phyloP scores from a whole-genome alignment of 176 grass and related monocot species.

The Eremochloa ophiuroides region DNA sequence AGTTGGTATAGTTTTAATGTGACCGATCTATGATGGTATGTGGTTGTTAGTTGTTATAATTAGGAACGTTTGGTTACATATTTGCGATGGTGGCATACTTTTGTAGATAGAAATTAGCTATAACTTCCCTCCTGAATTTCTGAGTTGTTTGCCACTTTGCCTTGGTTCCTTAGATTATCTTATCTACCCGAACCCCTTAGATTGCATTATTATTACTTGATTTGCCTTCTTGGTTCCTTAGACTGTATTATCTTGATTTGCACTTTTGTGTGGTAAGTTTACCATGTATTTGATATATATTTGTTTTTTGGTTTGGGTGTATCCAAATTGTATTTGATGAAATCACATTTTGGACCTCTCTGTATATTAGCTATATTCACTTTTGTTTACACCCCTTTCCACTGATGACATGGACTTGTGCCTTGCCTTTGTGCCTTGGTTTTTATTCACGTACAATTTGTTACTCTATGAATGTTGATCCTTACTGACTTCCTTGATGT shows the following conservation, averaged over 20 bases:
- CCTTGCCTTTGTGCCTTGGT: not conserved
- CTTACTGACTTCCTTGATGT: not conserved
- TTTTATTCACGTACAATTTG: constrained; percentile 1
- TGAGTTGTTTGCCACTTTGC: not conserved
- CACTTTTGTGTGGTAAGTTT: not conserved
- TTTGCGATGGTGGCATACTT: not conserved
- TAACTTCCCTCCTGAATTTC: not conserved
- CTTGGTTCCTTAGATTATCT: not conserved
- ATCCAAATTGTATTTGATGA: not conserved
- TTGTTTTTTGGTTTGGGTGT: not conserved
- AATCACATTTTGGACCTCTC: not conserved
- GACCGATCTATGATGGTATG: not conserved
- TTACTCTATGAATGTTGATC: not conserved
- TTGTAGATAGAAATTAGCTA: no score
- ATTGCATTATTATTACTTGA: not conserved
- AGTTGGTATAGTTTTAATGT: not conserved
- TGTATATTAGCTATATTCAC: not conserved
- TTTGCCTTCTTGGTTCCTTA: not conserved
- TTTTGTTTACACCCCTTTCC: not conserved
- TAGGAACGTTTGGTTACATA: not conserved
- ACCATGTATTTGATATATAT: not conserved
- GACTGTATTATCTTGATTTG: constrained; percentile 2
- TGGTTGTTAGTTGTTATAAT: not conserved
- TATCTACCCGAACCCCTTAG: not conserved
- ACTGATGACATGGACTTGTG: not conserved